Base-by-base conservation (phyloP, 352 stramenopile species). In the Hyaloperonospora brassicae region DNA sequence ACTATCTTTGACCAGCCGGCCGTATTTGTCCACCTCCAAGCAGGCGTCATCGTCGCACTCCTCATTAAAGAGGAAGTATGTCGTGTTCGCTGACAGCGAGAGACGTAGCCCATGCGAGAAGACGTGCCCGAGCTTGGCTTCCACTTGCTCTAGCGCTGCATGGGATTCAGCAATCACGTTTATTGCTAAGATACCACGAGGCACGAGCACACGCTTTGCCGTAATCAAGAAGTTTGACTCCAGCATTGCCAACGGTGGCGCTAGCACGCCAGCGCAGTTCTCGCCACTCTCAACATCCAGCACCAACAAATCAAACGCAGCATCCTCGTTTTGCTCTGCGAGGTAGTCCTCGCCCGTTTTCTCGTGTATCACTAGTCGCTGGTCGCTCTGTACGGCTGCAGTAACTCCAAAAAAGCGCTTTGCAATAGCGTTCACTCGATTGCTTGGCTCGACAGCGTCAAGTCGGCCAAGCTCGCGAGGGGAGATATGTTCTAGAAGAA, bases 281-380 rank as follows among this genome's bases (percentile, higher is more conserved):
- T 65, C 62, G 2, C 77, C 80, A 38, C 62, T 68, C 46, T 92
- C 81, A 2, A 92, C 81, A 50, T 92, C 81, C 21, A 92, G 7
- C 7, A 87, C 30, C 8, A 87, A 9, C 2, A 86, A 21, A 58
- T 88, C 75, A 34, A 75, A 69, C 1, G 21, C 23, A 22, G 13
- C 40, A 39, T 31, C 22, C 7, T 63, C 35, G 2, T 50, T 17
- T 14, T 76, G 57, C 10, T 63, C 43, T 0, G 42, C 23, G 0
- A 89, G 43, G 21, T 83, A 81, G 5, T 68, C 52, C 57, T 87
- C 68, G 10, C 74, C 74, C 17, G 60, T 63, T 56, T 65, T 41
- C 41, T 79, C 57, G 25, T 82, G 64, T 1, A 89, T 61, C 5
- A 47, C 39, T 27, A 87, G 35, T 4, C 58, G 65, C 0, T 14